Evolutionary conservation across 1,284 basidiomycete species (phyloP).

Genomic region (Irpex sp.): DNA sequence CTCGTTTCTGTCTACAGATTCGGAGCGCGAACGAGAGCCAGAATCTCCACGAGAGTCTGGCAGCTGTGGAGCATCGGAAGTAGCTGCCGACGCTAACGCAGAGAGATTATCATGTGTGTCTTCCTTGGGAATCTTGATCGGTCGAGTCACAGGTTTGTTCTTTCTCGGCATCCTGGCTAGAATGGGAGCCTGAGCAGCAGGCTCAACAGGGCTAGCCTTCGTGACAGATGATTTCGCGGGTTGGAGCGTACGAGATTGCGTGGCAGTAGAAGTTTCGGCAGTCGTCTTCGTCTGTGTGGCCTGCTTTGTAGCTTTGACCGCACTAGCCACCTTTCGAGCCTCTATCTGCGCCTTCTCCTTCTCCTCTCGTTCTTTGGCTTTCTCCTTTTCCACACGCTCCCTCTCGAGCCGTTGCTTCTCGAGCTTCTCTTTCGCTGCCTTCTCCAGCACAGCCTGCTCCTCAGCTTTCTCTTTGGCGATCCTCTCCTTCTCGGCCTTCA

Average conservation of each 20-base stretch:
- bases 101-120: slow-evolving; percentile 45
- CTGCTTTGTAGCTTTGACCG: slow-evolving; percentile 25
- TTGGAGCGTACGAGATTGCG: slow-evolving; percentile 19
- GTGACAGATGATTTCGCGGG: no score
- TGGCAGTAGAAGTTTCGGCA: slow-evolving; percentile 10
- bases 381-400: slow-evolving; percentile 23
- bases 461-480: slow-evolving; percentile 21
- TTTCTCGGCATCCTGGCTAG: slow-evolving; percentile 80
- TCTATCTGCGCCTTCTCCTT: slow-evolving; percentile 23
- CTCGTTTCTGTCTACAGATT: slow-evolving; percentile 50
- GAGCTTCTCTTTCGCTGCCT: slow-evolving; percentile 36
- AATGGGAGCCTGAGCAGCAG: slow-evolving; percentile 57
- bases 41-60: slow-evolving; percentile 36
- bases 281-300: slow-evolving; percentile 14
- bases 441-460: slow-evolving; percentile 32
- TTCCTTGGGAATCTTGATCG: slow-evolving; percentile 57
- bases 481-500: slow-evolving; percentile 27
- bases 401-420: slow-evolving; percentile 34
- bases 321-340: slow-evolving; percentile 16
- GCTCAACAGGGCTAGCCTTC: slow-evolving; percentile 25
- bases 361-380: slow-evolving; percentile 28
- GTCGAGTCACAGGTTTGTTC: slow-evolving; percentile 61
- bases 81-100: slow-evolving; percentile 39
- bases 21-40: slow-evolving; percentile 53
- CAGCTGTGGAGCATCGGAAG: slow-evolving; percentile 40